Evolutionary conservation across 208 protist species (phyloP).

Genomic region (Zelonia costaricensis): DNA sequence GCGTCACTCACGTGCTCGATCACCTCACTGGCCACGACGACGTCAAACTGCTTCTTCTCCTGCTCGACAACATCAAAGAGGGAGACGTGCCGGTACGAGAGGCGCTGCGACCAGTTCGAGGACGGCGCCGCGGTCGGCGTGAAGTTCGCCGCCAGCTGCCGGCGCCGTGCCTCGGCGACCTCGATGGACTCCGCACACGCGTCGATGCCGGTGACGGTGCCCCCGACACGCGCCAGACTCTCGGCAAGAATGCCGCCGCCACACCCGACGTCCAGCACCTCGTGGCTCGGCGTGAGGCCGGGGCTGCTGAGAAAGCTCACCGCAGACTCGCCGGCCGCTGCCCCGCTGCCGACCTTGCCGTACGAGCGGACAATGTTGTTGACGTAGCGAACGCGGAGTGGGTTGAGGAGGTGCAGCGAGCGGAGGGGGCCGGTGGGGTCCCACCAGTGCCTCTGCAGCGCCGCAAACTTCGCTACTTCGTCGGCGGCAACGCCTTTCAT

Average conservation of each 20-base stretch:
- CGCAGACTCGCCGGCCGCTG: slow-evolving; percentile 3
- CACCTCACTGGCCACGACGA: slow-evolving; percentile 91
- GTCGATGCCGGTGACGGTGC: slow-evolving; percentile 90
- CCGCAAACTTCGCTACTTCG: slow-evolving; percentile 84
- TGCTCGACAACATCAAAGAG: slow-evolving; percentile 49
- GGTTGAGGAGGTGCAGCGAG: slow-evolving; percentile 93
- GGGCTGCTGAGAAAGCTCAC: slow-evolving; percentile 12
- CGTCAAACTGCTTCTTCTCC: slow-evolving; percentile 50
- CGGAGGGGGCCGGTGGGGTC: slow-evolving; percentile 82
- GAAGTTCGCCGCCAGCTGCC: slow-evolving; percentile 16
- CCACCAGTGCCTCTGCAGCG: slow-evolving; percentile 87
- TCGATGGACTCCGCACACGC: slow-evolving; percentile 81
- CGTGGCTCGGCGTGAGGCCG: slow-evolving; percentile 15
- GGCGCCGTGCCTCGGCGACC: slow-evolving; percentile 50
- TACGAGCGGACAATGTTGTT: slow-evolving; percentile 42
- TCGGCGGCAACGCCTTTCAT: slow-evolving; percentile 48
- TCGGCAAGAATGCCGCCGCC: slow-evolving; percentile 92
- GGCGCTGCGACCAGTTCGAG: slow-evolving; percentile 26
- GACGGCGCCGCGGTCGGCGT: not conserved
- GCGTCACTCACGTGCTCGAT: slow-evolving; percentile 94
- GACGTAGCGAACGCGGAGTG: slow-evolving; percentile 87
- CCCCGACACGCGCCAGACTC: slow-evolving; percentile 86
- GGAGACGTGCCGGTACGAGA: slow-evolving; percentile 33
- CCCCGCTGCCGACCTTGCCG: slow-evolving; percentile 22
- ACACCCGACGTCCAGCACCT: slow-evolving; percentile 92